A percentile compares a stretch with the other conserved stretches of the same genome.
Conservation (phyloP, 495 filamentous ascomycete species). For the Patellaria atrata region DNA sequence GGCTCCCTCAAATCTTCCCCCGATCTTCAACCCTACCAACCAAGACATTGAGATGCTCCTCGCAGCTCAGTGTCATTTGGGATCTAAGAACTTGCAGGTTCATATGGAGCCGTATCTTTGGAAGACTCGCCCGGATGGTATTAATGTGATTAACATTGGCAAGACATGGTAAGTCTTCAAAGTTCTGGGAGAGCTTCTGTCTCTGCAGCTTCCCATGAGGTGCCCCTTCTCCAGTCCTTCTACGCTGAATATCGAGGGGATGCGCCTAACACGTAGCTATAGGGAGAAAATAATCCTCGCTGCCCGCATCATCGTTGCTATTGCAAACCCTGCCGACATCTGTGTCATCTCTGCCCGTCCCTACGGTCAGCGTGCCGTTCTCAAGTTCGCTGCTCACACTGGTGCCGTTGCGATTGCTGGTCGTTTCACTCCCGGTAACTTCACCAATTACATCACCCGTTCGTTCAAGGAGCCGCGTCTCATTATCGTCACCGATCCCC, state of each 20-base stretch:
- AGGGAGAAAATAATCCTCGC: conserved; percentile 99
- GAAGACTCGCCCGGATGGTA: conserved; percentile 95
- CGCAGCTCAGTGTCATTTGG: conserved; percentile 88
- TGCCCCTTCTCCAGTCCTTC: neutral
- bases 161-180: conserved; percentile 88
- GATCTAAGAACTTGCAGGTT: conserved; percentile 96
- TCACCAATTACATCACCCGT: conserved; percentile 99
- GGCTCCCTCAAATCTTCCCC: conserved; percentile 83
- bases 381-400: conserved; percentile 97
- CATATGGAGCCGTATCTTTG: conserved; percentile 99
- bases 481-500: conserved; percentile 98
- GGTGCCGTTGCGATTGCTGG: conserved; percentile 95
- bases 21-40: conserved; percentile 70
- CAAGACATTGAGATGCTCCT: conserved; percentile 99
- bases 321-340: conserved; percentile 98
- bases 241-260: neutral
- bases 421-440: conserved; percentile 99
- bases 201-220: neutral
- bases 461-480: conserved; percentile 99
- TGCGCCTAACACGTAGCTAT: conserved; percentile 2
- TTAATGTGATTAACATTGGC: conserved; percentile 98
- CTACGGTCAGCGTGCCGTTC: conserved; percentile 96
- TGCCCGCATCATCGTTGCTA: conserved; percentile 93
- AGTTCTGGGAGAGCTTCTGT: too few relatives aligned
- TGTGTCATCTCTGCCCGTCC: conserved; percentile 98